phyloP scores from a whole-genome alignment of 2,329 filamentous ascomycete genomes.

The Trichoderma sp. region DNA sequence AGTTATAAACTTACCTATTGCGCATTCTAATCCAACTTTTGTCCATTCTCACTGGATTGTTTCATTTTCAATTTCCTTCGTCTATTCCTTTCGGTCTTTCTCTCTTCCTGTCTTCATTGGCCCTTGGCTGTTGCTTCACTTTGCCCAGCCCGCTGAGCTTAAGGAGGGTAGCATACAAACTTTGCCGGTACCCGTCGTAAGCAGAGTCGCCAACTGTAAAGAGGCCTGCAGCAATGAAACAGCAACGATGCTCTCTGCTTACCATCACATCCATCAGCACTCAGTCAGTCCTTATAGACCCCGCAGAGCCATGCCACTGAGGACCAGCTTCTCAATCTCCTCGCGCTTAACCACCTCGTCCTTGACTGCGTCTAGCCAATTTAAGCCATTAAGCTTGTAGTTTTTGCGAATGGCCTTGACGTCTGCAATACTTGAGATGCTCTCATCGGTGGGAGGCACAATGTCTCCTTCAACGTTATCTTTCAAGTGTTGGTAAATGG shows the following conservation, averaged over 20 bases:
- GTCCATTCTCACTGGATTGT: not conserved
- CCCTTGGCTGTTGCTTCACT: not conserved
- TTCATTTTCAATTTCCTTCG: not conserved
- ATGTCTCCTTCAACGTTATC: constrained; percentile 64
- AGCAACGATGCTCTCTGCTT: not conserved
- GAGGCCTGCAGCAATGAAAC: not conserved
- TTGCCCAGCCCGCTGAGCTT: not conserved
- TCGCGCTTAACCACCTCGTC: constrained; percentile 50
- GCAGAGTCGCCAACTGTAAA: not conserved
- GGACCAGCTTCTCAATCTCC: constrained; percentile 69
- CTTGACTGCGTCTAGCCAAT: constrained; percentile 52
- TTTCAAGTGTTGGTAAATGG: constrained; percentile 62
- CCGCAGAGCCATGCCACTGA: constrained; percentile 73
- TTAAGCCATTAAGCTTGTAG: constrained; percentile 77
- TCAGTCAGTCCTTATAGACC: constrained; percentile 35
- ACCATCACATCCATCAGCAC: not conserved
- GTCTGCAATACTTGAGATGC: constrained; percentile 64
- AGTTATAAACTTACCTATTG: constrained; percentile 1
- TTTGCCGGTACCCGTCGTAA: not conserved
- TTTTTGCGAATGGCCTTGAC: constrained; percentile 74
- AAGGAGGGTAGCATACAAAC: not conserved
- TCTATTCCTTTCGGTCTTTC: not conserved
- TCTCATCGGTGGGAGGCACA: constrained; percentile 64
- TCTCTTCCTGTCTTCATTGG: not conserved
- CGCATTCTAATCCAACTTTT: not conserved